Percentiles rank a stretch among this genome's conserved stretches.
Evolutionary conservation across 2,329 filamentous ascomycete genomes (phyloP).

Genomic region (Alternaria incomplexa): DNA sequence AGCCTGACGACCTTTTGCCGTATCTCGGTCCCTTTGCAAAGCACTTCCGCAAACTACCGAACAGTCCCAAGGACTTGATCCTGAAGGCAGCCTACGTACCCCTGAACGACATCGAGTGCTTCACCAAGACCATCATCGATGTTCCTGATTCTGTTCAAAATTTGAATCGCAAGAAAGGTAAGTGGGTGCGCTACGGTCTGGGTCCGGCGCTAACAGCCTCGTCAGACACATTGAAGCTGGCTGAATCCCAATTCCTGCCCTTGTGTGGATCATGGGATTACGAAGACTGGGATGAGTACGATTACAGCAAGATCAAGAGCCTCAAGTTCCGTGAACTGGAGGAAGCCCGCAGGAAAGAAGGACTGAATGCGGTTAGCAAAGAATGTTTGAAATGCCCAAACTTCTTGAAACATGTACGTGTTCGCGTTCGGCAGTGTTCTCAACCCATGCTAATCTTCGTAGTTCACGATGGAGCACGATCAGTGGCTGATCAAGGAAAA

Average conservation of each 20-base stretch:
- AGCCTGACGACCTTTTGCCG: slow-evolving; percentile 84
- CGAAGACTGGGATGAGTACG: slow-evolving; percentile 80
- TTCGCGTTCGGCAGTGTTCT: neutral
- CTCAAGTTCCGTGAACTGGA: slow-evolving; percentile 80
- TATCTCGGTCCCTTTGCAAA: slow-evolving; percentile 75
- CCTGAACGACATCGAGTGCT: slow-evolving; percentile 79
- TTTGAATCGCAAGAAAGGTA: slow-evolving; percentile 59
- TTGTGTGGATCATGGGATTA: slow-evolving; percentile 77
- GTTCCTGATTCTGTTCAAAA: slow-evolving; percentile 52
- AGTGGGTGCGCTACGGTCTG: slow-evolving; percentile 35
- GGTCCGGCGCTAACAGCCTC: slow-evolving; percentile 6
- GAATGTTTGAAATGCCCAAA: slow-evolving; percentile 73
- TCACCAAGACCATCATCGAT: slow-evolving; percentile 72
- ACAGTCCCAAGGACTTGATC: slow-evolving; percentile 69
- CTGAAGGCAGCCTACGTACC: slow-evolving; percentile 73
- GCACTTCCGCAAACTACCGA: slow-evolving; percentile 71
- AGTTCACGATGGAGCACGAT: slow-evolving; percentile 96
- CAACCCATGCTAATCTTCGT: slow-evolving; percentile 11
- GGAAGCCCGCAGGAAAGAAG: slow-evolving; percentile 70
- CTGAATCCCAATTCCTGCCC: slow-evolving; percentile 71
- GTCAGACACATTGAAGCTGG: slow-evolving; percentile 60
- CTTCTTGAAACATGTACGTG: slow-evolving; percentile 87
- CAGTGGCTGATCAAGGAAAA: slow-evolving; percentile 97
- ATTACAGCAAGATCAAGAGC: slow-evolving; percentile 82
- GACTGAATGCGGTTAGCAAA: slow-evolving; percentile 66